Evolutionary conservation across 768 basidiomycete genomes (phyloP), one percentile per base, ranked within the genome.

Genomic region (Candolleomyces eurysporus): DNA sequence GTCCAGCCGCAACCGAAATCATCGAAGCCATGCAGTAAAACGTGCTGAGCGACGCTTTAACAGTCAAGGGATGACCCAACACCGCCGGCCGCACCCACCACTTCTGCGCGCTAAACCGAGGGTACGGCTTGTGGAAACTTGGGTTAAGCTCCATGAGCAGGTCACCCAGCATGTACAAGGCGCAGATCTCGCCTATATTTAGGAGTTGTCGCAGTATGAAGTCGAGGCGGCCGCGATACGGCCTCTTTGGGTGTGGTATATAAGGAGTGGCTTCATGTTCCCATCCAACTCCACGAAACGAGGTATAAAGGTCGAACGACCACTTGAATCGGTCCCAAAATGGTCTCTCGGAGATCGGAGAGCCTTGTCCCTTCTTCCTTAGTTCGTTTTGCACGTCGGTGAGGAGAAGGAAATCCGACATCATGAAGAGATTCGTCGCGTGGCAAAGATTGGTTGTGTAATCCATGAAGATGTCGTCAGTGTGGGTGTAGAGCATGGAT

Each of bases 401-500:
- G 39, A 57, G 31, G 40, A 57, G 42, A 14, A 57, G 22, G n/a
- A 57, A 46, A 30, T 57, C 56, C 19, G 56, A 57, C 39, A 46
- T 43, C 39, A 57, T 46, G 17, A 43, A 57, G 11, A 57, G 26
- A 22, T 57, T 57, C n/a, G 56, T 57, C 7, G n/a, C 56, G 30
- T 43, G 19, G 21, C 56, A 43, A 5, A 43, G 17, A 17, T 40
- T 43, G n/a, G 40, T 36, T 17, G 39, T 57, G 42, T 57, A 57
- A n/a, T 57, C 56, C 56, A 14, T 40, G n/a, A 57, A 16, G 43
- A 64, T 30, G 19, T 63, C 46, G 8, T 46, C 61, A 64, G 52
- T 63, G 48, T 19, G 60, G 48, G 62, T 61, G 62, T 51, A 69
- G 31, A 61, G 39, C 6, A 60, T 52, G 13, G 58, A 57, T 46